A percentile compares a stretch with the other conserved stretches of the same genome.
Conservation (phyloP, 2,329 filamentous ascomycete species). For the Fusarium guadeloupense region DNA sequence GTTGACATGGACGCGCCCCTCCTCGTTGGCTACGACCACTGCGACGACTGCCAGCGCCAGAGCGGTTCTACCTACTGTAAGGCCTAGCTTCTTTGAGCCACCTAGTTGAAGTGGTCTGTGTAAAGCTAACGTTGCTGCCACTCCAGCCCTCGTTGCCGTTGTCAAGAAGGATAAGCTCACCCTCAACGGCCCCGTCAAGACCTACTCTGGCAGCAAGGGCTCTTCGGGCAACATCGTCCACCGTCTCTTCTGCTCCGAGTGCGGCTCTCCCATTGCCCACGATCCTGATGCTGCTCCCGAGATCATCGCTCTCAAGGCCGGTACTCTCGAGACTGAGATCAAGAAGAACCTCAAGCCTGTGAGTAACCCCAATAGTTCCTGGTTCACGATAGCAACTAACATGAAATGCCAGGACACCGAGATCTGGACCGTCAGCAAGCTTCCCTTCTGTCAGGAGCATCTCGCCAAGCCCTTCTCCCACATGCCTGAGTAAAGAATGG, state of each 20-base stretch:
- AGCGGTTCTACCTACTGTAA: constrained; percentile 73
- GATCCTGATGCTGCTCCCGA: constrained; percentile 75
- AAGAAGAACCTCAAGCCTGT: constrained; percentile 75
- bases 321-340: constrained; percentile 69
- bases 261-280: constrained; percentile 75
- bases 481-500: constrained; percentile 64
- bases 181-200: constrained; percentile 72
- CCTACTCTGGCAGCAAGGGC: constrained; percentile 64
- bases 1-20: constrained; percentile 61
- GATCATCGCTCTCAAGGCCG: constrained; percentile 75
- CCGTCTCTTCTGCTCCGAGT: constrained; percentile 75
- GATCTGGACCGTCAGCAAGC: constrained; percentile 75
- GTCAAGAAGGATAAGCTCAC: constrained; percentile 73
- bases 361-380: constrained; percentile 39
- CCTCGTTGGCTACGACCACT: constrained; percentile 74
- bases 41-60: constrained; percentile 78
- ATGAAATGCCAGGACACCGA: constrained; percentile 65
- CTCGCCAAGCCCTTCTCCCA: constrained; percentile 69
- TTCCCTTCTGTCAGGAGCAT: constrained; percentile 74
- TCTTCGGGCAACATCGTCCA: constrained; percentile 70
- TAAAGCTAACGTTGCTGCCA: constrained; percentile 4
- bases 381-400: constrained; percentile 12
- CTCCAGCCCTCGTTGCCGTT: constrained; percentile 69
- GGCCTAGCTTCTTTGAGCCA: constrained; percentile 34
- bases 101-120: background rate